phyloP scores from a whole-genome alignment of 139 green algal species.

The Chlorella ohadii region DNA sequence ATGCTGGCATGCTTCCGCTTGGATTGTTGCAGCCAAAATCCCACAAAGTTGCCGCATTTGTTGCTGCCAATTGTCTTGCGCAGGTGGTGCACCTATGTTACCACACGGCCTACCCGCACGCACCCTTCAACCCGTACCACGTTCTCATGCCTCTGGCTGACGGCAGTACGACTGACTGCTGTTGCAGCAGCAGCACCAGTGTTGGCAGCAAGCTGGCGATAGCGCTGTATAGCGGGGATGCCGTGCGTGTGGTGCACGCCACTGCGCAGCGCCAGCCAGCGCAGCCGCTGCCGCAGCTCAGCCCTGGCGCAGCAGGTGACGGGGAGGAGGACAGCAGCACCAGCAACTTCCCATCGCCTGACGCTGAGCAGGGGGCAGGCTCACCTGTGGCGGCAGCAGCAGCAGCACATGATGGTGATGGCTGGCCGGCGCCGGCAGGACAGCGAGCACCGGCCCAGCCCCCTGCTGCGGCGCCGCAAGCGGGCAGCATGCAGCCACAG shows the following conservation, averaged over 20 bases:
- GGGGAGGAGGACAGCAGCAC: constrained; percentile 19
- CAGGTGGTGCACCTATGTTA: constrained; percentile 8
- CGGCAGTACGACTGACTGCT: not conserved
- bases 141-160: not conserved
- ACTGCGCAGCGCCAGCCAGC: not conserved
- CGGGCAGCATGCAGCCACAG: not conserved
- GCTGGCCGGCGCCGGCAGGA: not conserved
- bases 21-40: too few species aligned
- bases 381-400: not conserved
- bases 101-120: constrained; percentile 16
- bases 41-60: too few species aligned
- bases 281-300: not conserved
- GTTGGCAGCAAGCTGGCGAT: not conserved
- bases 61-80: not conserved
- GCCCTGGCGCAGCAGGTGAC: not conserved
- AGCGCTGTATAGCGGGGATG: not conserved
- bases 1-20: too few species aligned
- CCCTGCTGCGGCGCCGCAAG: not conserved
- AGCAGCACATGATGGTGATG: not conserved
- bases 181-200: not conserved
- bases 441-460: not conserved
- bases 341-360: constrained; percentile 1
- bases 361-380: not conserved
- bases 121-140: constrained; percentile 21
- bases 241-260: constrained; percentile 10